Evolutionary conservation across 2,329 filamentous ascomycete species (phyloP), one percentile per base, ranked within the genome.

Genomic region (Pleoardoris graminearum): DNA sequence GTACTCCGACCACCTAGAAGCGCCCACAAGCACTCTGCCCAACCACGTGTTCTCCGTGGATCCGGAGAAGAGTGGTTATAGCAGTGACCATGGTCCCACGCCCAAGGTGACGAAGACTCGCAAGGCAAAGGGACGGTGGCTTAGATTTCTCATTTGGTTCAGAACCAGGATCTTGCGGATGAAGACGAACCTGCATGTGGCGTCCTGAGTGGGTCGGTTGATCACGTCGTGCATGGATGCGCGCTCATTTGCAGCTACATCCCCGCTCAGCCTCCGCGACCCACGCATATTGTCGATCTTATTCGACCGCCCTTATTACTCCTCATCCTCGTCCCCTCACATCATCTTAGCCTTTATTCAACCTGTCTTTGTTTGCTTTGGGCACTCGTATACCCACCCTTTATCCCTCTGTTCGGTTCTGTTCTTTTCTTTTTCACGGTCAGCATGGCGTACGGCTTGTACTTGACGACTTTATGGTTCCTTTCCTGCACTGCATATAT

Each of bases 71-170:
- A 62, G 54, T 55, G 58, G 38, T 29, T 46, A 35, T 21, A 49
- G 47, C 21, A 62, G 54, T 55, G 58, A 36, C 32, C 36, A 35
- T 25, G 50, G 48, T 19, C 52, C 51, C 30, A 55, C 55, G 29
- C 66, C 69, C 19, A 61, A 69, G 32, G 66, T 72, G 16, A 69
- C 68, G 37, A 70, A 67, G 57, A 69, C 62, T 43, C 61, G 67
- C 37, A 65, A 65, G 12, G 70, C 73, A 4, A 76, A 76, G 57
- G 72, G 74, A 25, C 67, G 75, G 19, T 84, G 81, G 81, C 73
- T 82, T 52, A 72, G 78, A 21, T 83, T 84, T 62, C 70, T 82
- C 49, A 81, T 81, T 1, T 84, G 82, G 82, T 72, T 82, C 54
- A 77, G 78, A 62, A 84, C 81, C 27, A 74, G 81, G 52, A 66